A percentile compares a stretch with the other conserved stretches of the same genome.
Conservation (phyloP, 164 flowering plant species). For the Vitis vinifera region ASM3070453v1 NC_081816.1:9674001-9674500, state of each 20-base stretch:
- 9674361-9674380: background rate
- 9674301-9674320: conserved; percentile 88
- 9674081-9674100: background rate
- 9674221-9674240: conserved; percentile 95
- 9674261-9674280: conserved; percentile 94
- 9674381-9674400: background rate
- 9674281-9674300: conserved; percentile 92
- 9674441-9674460: no score
- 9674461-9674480: conserved; percentile 69
- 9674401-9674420: background rate
- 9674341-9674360: conserved; percentile 64
- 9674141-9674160: background rate
- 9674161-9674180: conserved; percentile 2
- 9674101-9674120: background rate
- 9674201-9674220: conserved; percentile 68
- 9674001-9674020: conserved; percentile 56
- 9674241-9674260: conserved; percentile 87
- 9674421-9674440: background rate
- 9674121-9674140: background rate
- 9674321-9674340: conserved; percentile 93
- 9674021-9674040: no score
- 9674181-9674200: conserved; percentile 11
- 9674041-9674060: background rate
- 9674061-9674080: background rate
- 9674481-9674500: conserved; percentile 87